phyloP scores from a whole-genome alignment of 371 early-diverging fungal species.

The Mortierella sp. region DNA sequence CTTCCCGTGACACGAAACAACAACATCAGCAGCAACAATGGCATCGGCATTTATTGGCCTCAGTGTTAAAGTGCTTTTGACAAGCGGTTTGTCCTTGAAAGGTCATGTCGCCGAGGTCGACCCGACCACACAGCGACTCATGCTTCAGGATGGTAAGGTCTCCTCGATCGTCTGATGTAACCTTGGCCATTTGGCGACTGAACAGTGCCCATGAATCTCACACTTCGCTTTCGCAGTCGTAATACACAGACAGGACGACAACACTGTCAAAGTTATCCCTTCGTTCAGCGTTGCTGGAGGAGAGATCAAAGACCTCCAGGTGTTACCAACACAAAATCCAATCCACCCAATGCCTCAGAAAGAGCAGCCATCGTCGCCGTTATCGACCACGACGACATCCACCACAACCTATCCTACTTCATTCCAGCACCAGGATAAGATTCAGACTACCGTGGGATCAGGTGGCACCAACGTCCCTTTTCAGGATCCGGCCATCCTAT shows the following conservation, averaged over 20 bases:
- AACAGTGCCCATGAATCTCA: background rate
- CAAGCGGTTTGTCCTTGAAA: slow-evolving; percentile 59
- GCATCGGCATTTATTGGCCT: slow-evolving; percentile 68
- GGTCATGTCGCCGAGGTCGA: slow-evolving; percentile 66
- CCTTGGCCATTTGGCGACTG: background rate
- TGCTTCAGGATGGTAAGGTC: slow-evolving; percentile 63
- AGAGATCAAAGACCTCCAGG: slow-evolving; percentile 62
- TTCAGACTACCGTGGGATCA: background rate
- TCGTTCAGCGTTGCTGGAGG: slow-evolving; percentile 45
- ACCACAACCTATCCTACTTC: slow-evolving; percentile 20
- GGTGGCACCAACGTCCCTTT: slow-evolving; percentile 11
- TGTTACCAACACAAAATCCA: slow-evolving; percentile 49
- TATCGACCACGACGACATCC: slow-evolving; percentile 21
- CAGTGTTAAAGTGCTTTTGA: slow-evolving; percentile 58
- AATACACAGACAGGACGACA: slow-evolving; percentile 33
- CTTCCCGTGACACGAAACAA: background rate
- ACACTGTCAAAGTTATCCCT: slow-evolving; percentile 23
- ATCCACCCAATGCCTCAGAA: slow-evolving; percentile 19
- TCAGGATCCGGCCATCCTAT: slow-evolving; percentile 39
- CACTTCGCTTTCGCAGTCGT: slow-evolving; percentile 21
- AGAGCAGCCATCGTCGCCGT: slow-evolving; percentile 7
- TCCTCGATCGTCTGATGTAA: background rate
- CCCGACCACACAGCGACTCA: slow-evolving; percentile 61
- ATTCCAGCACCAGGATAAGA: slow-evolving; percentile 9
- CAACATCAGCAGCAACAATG: slow-evolving; percentile 45